Percentiles rank a stretch among this genome's conserved stretches.
Evolutionary conservation across 2,329 filamentous ascomycete genomes (phyloP).

Genomic region (Sporothrix inflata): DNA sequence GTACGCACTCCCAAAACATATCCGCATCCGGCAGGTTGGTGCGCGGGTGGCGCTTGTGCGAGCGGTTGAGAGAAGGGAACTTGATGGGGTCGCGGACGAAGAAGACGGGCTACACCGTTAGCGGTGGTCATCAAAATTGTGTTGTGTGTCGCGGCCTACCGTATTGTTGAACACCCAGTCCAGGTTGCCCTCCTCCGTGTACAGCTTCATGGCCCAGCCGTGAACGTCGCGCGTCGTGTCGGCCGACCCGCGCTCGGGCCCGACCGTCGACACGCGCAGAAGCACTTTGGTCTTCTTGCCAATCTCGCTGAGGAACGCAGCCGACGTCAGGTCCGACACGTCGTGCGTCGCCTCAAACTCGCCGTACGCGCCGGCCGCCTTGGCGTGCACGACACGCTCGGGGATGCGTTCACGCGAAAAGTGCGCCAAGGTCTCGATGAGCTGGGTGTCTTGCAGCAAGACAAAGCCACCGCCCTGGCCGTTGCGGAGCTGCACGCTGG

Average conservation of each 20-base stretch:
- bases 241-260: slow-evolving; percentile 71
- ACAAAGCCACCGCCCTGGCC: slow-evolving; percentile 53
- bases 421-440: slow-evolving; percentile 63
- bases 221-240: slow-evolving; percentile 79
- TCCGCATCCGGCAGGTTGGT: slow-evolving; percentile 72
- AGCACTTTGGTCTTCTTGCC: slow-evolving; percentile 62
- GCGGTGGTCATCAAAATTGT: too few relatives aligned
- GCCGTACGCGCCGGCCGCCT: slow-evolving; percentile 37
- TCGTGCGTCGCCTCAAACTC: slow-evolving; percentile 36
- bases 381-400: slow-evolving; percentile 38
- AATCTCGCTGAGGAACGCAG: slow-evolving; percentile 29
- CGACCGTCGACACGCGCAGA: slow-evolving; percentile 74
- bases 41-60: slow-evolving; percentile 74
- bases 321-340: slow-evolving; percentile 30
- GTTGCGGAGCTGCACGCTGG: slow-evolving; percentile 4
- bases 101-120: too few relatives aligned
- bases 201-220: slow-evolving; percentile 75
- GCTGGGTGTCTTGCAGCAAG: slow-evolving; percentile 66
- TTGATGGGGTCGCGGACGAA: slow-evolving; percentile 75
- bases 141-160: too few relatives aligned
- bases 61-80: slow-evolving; percentile 76
- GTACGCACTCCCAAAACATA: slow-evolving; percentile 64
- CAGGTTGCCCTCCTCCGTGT: slow-evolving; percentile 75
- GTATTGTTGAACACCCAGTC: slow-evolving; percentile 75
- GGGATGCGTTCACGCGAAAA: slow-evolving; percentile 48